phyloP scores from a whole-genome alignment of 2,329 filamentous ascomycete species.

The Xylariales sp. region DNA sequence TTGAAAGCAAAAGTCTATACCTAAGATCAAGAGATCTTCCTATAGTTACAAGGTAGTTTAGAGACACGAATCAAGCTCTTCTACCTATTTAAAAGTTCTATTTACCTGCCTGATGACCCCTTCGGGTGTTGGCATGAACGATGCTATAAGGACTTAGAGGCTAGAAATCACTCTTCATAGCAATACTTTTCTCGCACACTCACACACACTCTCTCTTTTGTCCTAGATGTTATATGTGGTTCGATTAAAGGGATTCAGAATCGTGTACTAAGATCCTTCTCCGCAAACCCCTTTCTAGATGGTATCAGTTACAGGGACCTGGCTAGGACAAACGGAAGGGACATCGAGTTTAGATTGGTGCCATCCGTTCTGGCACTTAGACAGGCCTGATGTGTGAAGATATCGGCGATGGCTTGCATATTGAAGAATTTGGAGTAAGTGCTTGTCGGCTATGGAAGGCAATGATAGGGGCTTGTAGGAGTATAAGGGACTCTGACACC shows the following conservation, averaged over 20 bases:
- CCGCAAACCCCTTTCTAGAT: slow-evolving; percentile 52
- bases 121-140: slow-evolving; percentile 52
- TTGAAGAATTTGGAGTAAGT: no score
- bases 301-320: slow-evolving; percentile 55
- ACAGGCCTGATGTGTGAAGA: slow-evolving; percentile 56
- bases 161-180: background rate
- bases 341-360: slow-evolving; percentile 49
- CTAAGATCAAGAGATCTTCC: no score
- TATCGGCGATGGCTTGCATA: slow-evolving; percentile 51
- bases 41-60: no score
- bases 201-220: no score
- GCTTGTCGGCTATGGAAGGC: no score
- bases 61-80: no score
- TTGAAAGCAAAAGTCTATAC: no score
- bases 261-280: slow-evolving; percentile 35
- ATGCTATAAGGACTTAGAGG: slow-evolving; percentile 34
- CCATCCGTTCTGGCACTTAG: slow-evolving; percentile 56
- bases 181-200: background rate
- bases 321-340: slow-evolving; percentile 56
- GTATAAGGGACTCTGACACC: no score
- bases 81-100: no score
- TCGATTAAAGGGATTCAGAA: background rate
- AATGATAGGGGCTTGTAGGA: no score
- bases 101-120: slow-evolving; percentile 46
- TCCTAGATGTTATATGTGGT: no score